Base-by-base conservation (phyloP, 805 yeast species). In the Cyberlindnera lachancei region DNA sequence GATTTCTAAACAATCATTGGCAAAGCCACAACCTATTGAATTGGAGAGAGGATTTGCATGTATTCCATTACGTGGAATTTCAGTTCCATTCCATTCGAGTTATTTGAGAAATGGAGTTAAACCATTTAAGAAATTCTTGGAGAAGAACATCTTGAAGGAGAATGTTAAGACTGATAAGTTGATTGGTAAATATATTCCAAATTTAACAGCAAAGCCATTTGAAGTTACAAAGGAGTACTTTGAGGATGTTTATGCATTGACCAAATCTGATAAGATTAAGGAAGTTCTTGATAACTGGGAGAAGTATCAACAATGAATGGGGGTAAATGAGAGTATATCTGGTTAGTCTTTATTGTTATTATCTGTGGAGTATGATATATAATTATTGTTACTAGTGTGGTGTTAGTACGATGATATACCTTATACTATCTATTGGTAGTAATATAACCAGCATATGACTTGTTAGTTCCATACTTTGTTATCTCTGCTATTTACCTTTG, bases 41-140 rank as follows among this genome's bases (percentile, higher is more conserved):
- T 72, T 94, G 55, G 94, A 92, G 67, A 82, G 98, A 68, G 99
- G 99, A 17, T 90, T 85, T 51, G 97, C 99, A 25, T 90, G 92
- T 53, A 92, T 92, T 52, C 99, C 99, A 59, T 75, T 92, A 63
- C 87, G 82, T 71, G 98, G 98, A 51, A 92, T 92, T 47, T 86
- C 96, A n/a, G 99, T 92, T 58, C 99, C 99, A 42, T 92, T 92
- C 96, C 99, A 92, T 67, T 87, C 96, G 18, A 80, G 95, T n/a
- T 92, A 94, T 68, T 73, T 92, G 68, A 82, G 90, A 73, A 84
- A 92, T 36, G 99, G 99, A 66, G 99, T 92, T 39, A 90, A 88
- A 66, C 98, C 98, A 53, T 92, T 92, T 85, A 88, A 90, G 73
- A 84, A 87, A 66, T 92, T 92, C 80, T 73, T 92, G 68, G 79